Percentiles rank a stretch among this genome's conserved stretches.
phyloP scores from a whole-genome alignment of 2,329 filamentous ascomycete genomes.

The Clonostachys rosea region DNA sequence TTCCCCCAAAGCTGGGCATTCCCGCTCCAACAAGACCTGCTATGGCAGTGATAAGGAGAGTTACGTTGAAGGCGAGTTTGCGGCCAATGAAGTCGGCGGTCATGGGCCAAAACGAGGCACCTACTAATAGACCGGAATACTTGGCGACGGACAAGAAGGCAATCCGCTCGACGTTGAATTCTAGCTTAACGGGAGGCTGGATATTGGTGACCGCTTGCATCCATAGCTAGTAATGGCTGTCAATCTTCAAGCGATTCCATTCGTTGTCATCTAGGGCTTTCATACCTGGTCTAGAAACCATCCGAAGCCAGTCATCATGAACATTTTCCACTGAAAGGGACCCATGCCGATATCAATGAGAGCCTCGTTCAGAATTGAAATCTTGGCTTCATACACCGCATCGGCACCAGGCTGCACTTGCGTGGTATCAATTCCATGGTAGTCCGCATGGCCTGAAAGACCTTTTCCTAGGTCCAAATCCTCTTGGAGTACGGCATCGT shows the following conservation, averaged over 20 bases:
- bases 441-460: too few species aligned
- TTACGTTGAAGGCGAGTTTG: conserved; percentile 55
- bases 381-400: too few species aligned
- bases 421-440: too few species aligned
- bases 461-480: too few species aligned
- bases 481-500: too few species aligned
- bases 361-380: too few species aligned
- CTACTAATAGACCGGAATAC: conserved; percentile 17
- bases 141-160: conserved; percentile 19
- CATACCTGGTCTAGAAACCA: too few species aligned
- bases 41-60: conserved; percentile 49
- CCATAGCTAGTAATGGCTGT: conserved; percentile 7
- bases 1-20: conserved; percentile 49
- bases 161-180: conserved; percentile 19
- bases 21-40: conserved; percentile 52
- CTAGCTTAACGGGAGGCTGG: conserved; percentile 16
- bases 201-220: conserved; percentile 19
- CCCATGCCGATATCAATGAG: too few species aligned
- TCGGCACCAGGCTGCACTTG: too few species aligned
- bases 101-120: conserved; percentile 43
- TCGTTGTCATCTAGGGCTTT: too few species aligned
- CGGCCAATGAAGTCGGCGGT: conserved; percentile 54
- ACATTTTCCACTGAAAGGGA: too few species aligned
- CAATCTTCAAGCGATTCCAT: not conserved
- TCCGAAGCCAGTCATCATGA: too few species aligned